Evolutionary conservation across 2,329 filamentous ascomycete genomes (phyloP).

Genomic region (Chaetomium sp.): DNA sequence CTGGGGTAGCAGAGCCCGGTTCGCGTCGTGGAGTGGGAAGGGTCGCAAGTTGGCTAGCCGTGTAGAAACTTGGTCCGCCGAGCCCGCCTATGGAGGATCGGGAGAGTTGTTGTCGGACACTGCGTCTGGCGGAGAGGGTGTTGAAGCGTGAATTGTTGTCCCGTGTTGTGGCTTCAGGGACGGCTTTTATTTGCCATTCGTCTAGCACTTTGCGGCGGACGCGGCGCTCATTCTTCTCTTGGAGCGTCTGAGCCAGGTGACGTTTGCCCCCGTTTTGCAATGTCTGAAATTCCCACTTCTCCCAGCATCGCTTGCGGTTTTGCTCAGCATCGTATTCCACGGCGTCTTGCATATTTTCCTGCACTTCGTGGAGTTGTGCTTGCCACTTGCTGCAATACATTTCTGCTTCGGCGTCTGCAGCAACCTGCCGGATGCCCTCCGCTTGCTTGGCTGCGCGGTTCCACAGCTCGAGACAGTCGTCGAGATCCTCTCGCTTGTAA

Average conservation of each 20-base stretch:
- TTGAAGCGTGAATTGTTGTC: slow-evolving; percentile 11
- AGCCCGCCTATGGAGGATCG: slow-evolving; percentile 2
- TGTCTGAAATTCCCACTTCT: slow-evolving; percentile 24
- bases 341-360: slow-evolving; percentile 23
- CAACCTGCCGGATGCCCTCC: slow-evolving; percentile 20
- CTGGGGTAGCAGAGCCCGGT: background rate
- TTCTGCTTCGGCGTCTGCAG: slow-evolving; percentile 26
- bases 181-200: slow-evolving; percentile 24
- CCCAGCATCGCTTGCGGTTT: slow-evolving; percentile 19
- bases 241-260: slow-evolving; percentile 21
- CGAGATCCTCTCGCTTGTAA: slow-evolving; percentile 23
- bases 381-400: slow-evolving; percentile 24
- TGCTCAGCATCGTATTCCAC: slow-evolving; percentile 23
- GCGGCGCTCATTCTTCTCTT: slow-evolving; percentile 22
- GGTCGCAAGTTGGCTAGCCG: slow-evolving; percentile 11
- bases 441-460: slow-evolving; percentile 11
- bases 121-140: slow-evolving; percentile 18
- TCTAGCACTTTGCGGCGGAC: slow-evolving; percentile 19
- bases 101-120: slow-evolving; percentile 16
- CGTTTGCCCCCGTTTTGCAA: slow-evolving; percentile 22
- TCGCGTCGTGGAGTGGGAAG: background rate
- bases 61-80: slow-evolving; percentile 1
- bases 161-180: slow-evolving; percentile 14
- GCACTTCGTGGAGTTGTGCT: slow-evolving; percentile 16
- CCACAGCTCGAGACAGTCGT: slow-evolving; percentile 23